Percentiles rank a stretch among this genome's conserved stretches.
Conservation (phyloP, 306 rosid species). For the Pterocarpus macrocarpus region DNA sequence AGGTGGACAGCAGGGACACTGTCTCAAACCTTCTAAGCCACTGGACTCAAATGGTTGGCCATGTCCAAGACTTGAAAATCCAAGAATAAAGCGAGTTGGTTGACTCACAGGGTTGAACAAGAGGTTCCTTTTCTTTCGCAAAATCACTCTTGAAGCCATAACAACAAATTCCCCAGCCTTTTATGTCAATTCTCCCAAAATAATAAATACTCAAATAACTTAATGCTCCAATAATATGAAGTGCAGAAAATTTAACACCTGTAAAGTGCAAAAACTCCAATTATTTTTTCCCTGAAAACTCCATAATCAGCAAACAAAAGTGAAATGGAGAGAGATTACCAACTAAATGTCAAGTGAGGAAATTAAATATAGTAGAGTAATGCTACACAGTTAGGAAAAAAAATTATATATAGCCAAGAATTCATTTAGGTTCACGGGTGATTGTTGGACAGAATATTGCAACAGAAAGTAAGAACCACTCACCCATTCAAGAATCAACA, state of each 20-base stretch:
- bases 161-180: slow-evolving; percentile 36
- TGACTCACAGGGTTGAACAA: slow-evolving; percentile 30
- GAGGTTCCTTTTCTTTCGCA: slow-evolving; percentile 57
- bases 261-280: slow-evolving; percentile 21
- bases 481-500: not conserved
- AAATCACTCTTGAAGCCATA: slow-evolving; percentile 74
- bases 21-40: slow-evolving; percentile 42
- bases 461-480: not conserved
- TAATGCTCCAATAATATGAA: slow-evolving; percentile 12
- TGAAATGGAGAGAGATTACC: not conserved
- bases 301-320: not conserved
- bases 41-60: slow-evolving; percentile 26
- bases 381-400: not conserved
- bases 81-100: slow-evolving; percentile 41
- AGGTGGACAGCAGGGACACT: slow-evolving; percentile 35
- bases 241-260: slow-evolving; percentile 39
- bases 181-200: slow-evolving; percentile 14
- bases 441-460: not conserved
- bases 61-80: slow-evolving; percentile 51
- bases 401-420: not conserved
- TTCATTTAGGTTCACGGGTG: not conserved
- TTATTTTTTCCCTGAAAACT: not conserved
- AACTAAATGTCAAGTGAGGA: not conserved
- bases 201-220: slow-evolving; percentile 4
- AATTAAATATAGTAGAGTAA: not conserved